phyloP scores from a whole-genome alignment of 202 grass and related monocot species.

The Setaria viridis region DNA sequence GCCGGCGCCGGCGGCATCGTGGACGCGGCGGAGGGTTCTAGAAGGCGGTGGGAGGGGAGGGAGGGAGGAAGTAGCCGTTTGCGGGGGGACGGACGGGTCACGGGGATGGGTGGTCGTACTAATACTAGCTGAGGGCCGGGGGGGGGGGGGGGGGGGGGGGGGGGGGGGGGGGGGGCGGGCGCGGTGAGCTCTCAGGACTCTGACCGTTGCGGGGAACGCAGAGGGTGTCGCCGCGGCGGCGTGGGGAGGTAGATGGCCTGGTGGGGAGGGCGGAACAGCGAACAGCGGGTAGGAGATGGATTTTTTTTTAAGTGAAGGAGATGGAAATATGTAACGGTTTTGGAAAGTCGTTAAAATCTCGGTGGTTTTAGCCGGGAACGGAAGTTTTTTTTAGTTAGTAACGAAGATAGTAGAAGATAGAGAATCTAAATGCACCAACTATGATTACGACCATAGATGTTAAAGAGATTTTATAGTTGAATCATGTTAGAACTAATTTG shows the following conservation, averaged over 20 bases:
- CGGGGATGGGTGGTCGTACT: background rate
- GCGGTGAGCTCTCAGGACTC: background rate
- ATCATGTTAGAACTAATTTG: no score
- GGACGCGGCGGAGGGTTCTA: constrained; percentile 9
- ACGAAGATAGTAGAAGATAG: no score
- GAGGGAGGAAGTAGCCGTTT: constrained; percentile 46
- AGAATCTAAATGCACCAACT: no score
- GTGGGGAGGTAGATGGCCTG: background rate
- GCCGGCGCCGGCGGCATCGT: constrained; percentile 16
- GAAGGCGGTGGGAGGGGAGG: background rate
- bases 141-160: background rate
- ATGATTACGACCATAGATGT: no score
- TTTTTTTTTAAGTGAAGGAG: no score
- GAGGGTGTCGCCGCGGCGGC: background rate
- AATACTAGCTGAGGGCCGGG: constrained; percentile 4
- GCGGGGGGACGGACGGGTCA: background rate
- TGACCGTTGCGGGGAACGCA: constrained; percentile 35
- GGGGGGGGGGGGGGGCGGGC: no score
- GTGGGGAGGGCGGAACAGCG: constrained; percentile 9
- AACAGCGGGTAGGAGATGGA: background rate
- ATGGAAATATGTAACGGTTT: background rate
- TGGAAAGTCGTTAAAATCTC: background rate
- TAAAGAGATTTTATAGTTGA: no score
- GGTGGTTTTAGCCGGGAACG: background rate
- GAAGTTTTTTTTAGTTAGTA: background rate